A percentile compares a stretch with the other conserved stretches of the same genome.
Conservation (phyloP, 2,329 filamentous ascomycete genomes). For the Periglandula ipomoeae region DNA sequence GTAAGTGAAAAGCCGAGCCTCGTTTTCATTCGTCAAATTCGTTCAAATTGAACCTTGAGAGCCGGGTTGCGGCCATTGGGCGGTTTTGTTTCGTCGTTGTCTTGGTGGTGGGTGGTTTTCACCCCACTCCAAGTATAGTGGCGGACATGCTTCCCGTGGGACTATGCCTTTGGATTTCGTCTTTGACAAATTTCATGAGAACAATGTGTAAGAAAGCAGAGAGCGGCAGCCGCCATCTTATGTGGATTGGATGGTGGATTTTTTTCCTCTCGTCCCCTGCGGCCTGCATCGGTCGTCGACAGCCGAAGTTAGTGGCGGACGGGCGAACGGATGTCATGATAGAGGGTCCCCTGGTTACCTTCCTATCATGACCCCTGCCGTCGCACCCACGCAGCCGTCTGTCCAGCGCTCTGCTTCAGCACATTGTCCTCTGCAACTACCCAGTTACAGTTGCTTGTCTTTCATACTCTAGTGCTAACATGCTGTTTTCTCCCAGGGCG, state of each 20-base stretch:
- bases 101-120: not conserved
- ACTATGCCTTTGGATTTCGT: not conserved
- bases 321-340: conserved; percentile 31
- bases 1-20: conserved; percentile 49
- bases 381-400: not conserved
- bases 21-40: not conserved
- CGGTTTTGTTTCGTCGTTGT: not conserved
- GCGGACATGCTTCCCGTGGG: not conserved
- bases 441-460: not conserved
- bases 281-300: conserved; percentile 4
- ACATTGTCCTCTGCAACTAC: not conserved
- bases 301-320: conserved; percentile 11
- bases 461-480: conserved; percentile 13
- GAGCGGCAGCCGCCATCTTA: conserved; percentile 8
- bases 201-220: not conserved
- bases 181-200: not conserved
- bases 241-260: conserved; percentile 6
- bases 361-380: conserved; percentile 2
- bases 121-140: not conserved
- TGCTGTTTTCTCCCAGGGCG: conserved; percentile 53
- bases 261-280: not conserved
- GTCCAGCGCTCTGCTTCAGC: not conserved
- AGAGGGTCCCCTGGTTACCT: conserved; percentile 13
- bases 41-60: not conserved
- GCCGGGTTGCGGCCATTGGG: not conserved